phyloP scores from a whole-genome alignment of 257 asterid genomes.

The Schizonepeta tenuifolia region DNA sequence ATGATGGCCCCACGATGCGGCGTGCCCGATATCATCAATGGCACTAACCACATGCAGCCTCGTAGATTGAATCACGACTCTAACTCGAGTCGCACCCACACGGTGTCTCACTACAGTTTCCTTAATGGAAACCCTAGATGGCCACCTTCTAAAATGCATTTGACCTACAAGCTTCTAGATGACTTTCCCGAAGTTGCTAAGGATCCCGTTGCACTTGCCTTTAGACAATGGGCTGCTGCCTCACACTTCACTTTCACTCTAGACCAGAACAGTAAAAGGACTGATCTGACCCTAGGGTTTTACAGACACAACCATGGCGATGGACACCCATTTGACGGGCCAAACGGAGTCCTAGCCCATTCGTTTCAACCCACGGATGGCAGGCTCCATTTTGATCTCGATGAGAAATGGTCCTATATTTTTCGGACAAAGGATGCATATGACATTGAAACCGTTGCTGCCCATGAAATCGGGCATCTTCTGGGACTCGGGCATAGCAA shows the following conservation, averaged over 20 bases:
- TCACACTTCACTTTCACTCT: constrained; percentile 31
- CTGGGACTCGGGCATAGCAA: neutral
- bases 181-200: constrained; percentile 10
- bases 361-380: constrained; percentile 38
- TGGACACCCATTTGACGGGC: constrained; percentile 41
- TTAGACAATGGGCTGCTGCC: constrained; percentile 32
- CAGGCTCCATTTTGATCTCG: constrained; percentile 38
- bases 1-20: constrained; percentile 50
- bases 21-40: constrained; percentile 28
- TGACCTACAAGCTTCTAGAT: constrained; percentile 28
- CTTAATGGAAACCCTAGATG: constrained; percentile 27
- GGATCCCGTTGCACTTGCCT: constrained; percentile 28
- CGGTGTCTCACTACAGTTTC: constrained; percentile 34
- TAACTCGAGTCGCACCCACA: neutral
- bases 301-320: constrained; percentile 34
- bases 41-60: constrained; percentile 34
- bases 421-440: neutral
- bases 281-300: constrained; percentile 39
- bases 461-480: neutral
- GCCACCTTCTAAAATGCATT: constrained; percentile 35
- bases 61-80: neutral
- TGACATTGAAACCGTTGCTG: neutral
- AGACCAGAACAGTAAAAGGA: neutral
- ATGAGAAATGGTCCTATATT: neutral
- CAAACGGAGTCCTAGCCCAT: constrained; percentile 40